phyloP scores from a whole-genome alignment of 192 early-diverging fungal genomes.

The Coemansia sp. region DNA sequence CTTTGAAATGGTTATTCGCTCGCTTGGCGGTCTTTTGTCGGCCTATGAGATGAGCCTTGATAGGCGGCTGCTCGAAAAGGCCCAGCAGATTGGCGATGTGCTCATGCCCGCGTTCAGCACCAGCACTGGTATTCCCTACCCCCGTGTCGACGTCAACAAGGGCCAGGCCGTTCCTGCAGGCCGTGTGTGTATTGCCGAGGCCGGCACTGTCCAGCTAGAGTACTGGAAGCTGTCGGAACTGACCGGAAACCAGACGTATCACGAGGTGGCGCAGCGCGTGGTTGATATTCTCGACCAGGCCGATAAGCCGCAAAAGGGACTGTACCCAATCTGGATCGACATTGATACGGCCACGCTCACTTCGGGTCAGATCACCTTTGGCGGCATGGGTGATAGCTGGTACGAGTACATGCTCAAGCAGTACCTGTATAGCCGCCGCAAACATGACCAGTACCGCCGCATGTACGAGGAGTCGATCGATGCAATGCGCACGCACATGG shows the following conservation, averaged over 20 bases:
- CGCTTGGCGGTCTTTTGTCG: constrained; percentile 72
- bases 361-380: constrained; percentile 46
- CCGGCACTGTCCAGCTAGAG: constrained; percentile 78
- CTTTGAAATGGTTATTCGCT: constrained; percentile 83
- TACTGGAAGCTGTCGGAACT: constrained; percentile 75
- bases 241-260: constrained; percentile 65
- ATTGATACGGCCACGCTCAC: constrained; percentile 17
- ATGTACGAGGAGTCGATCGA: constrained; percentile 50
- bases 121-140: constrained; percentile 66
- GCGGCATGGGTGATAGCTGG: constrained; percentile 48
- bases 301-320: constrained; percentile 44
- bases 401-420: constrained; percentile 53
- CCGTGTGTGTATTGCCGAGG: constrained; percentile 53
- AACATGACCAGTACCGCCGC: constrained; percentile 38
- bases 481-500: constrained; percentile 42
- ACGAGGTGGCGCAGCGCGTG: constrained; percentile 50
- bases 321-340: constrained; percentile 58
- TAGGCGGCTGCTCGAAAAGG: constrained; percentile 59
- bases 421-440: constrained; percentile 33
- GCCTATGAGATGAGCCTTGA: constrained; percentile 82
- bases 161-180: constrained; percentile 14
- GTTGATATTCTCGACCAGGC: constrained; percentile 51
- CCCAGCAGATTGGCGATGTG: constrained; percentile 59
- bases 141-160: constrained; percentile 52
- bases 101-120: constrained; percentile 72